Evolutionary conservation across 2,329 filamentous ascomycete genomes (phyloP).

Genomic region (Ceratocystis papillata): DNA sequence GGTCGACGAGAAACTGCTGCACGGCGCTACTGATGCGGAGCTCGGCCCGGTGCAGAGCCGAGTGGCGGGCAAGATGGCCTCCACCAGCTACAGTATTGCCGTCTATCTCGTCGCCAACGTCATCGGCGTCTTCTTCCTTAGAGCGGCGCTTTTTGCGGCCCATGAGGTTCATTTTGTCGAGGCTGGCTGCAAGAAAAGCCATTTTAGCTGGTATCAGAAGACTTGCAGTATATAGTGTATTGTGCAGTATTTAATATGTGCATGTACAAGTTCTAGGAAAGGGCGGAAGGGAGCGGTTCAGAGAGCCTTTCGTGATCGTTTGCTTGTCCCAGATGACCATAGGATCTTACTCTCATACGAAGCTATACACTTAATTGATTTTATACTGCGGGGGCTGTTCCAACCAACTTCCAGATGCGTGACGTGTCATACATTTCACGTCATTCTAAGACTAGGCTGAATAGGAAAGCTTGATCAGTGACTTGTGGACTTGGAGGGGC

Average conservation of each 20-base stretch:
- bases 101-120: conserved; percentile 44
- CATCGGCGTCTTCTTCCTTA: conserved; percentile 38
- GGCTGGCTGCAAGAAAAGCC: conserved; percentile 25
- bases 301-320: neutral
- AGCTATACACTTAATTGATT: too few species aligned
- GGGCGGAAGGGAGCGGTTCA: too few species aligned
- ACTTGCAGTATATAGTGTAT: neutral
- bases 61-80: conserved; percentile 43
- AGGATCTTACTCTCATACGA: neutral
- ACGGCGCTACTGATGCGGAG: conserved; percentile 51
- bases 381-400: neutral
- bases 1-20: conserved; percentile 44
- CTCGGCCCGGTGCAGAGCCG: conserved; percentile 40
- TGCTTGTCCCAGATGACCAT: neutral
- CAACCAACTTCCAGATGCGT: neutral
- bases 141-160: conserved; percentile 21
- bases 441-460: neutral
- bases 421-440: conserved; percentile 3
- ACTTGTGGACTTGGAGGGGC: neutral
- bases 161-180: conserved; percentile 22
- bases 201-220: conserved; percentile 16
- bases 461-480: neutral
- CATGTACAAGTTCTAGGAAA: too few species aligned
- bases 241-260: too few species aligned
- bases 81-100: conserved; percentile 45